A percentile compares a stretch with the other conserved stretches of the same genome.
Evolutionary conservation across 139 green algal species (phyloP).

Genomic region (Chlamydomonas eustigma): DNA sequence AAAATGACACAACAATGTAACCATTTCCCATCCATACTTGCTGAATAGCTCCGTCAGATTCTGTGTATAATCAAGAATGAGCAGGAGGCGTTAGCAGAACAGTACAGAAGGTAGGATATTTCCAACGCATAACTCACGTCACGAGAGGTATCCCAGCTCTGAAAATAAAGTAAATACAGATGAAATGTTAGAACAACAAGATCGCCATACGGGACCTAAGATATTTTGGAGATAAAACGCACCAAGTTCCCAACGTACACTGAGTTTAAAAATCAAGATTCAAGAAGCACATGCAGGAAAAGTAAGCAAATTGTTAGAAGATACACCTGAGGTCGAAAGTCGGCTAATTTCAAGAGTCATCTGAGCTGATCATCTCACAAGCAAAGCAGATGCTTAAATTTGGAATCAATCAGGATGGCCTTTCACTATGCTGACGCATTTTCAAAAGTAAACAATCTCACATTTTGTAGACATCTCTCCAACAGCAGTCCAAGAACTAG

Average conservation of each 20-base stretch:
- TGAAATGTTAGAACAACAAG: not conserved
- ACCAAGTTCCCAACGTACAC: slow-evolving; percentile 9
- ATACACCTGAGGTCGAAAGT: too few relatives aligned
- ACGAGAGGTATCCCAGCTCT: slow-evolving; percentile 10
- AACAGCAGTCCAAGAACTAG: too few relatives aligned
- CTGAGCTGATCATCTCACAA: too few relatives aligned
- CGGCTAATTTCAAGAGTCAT: too few relatives aligned
- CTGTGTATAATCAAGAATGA: not conserved
- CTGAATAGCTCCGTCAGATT: slow-evolving; percentile 25
- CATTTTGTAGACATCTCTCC: too few relatives aligned
- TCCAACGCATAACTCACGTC: not conserved
- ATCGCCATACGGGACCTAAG: not conserved
- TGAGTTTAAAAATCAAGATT: too few relatives aligned
- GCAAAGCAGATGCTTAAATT: too few relatives aligned
- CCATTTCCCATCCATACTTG: slow-evolving; percentile 17
- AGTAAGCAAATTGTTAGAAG: too few relatives aligned
- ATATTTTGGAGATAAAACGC: not conserved
- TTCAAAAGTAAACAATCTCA: too few relatives aligned
- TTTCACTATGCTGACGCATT: too few relatives aligned
- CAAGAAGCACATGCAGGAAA: too few relatives aligned
- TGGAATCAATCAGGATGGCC: too few relatives aligned
- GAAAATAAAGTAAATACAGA: not conserved
- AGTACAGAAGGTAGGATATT: not conserved
- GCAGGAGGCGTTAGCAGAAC: not conserved
- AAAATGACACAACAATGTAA: not conserved